A percentile compares a stretch with the other conserved stretches of the same genome.
Evolutionary conservation across 129 eudicot genomes (phyloP).

Genomic region (Solidago caesia): DNA sequence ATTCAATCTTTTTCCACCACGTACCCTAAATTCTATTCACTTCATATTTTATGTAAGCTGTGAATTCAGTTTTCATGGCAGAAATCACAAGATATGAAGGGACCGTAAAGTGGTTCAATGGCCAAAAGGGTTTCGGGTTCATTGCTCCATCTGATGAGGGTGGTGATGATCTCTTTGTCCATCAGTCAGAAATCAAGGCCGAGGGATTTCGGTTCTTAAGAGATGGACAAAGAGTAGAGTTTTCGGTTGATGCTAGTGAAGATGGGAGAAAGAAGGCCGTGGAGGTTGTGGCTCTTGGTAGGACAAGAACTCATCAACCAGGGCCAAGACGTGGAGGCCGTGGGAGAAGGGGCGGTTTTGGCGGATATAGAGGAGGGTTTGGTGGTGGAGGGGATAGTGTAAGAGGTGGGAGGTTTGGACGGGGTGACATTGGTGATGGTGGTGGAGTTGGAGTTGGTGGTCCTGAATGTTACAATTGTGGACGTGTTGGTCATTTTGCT

Average conservation of each 20-base stretch:
- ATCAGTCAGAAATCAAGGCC: slow-evolving; percentile 40
- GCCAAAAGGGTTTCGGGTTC: slow-evolving; percentile 46
- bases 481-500: slow-evolving; percentile 40
- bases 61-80: slow-evolving; percentile 25
- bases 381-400: slow-evolving; percentile 7
- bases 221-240: slow-evolving; percentile 40
- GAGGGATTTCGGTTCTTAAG: slow-evolving; percentile 45
- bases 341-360: slow-evolving; percentile 36
- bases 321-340: slow-evolving; percentile 27
- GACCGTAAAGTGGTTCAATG: slow-evolving; percentile 43
- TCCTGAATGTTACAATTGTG: slow-evolving; percentile 34
- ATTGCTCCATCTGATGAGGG: slow-evolving; percentile 29
- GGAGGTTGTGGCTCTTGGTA: slow-evolving; percentile 33
- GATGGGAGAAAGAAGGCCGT: slow-evolving; percentile 41
- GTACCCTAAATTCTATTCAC: neutral
- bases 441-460: neutral
- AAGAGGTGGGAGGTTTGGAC: neutral
- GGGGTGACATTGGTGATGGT: slow-evolving; percentile 16
- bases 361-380: slow-evolving; percentile 22
- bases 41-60: neutral
- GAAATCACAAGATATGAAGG: slow-evolving; percentile 33
- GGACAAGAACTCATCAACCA: slow-evolving; percentile 20
- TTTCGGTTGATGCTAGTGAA: slow-evolving; percentile 24
- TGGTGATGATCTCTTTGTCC: slow-evolving; percentile 35
- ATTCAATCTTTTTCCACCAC: neutral